Evolutionary conservation across 2,329 filamentous ascomycete species (phyloP), one percentile per base, ranked within the genome.

Genomic region (Raffaelea albimanens): DNA sequence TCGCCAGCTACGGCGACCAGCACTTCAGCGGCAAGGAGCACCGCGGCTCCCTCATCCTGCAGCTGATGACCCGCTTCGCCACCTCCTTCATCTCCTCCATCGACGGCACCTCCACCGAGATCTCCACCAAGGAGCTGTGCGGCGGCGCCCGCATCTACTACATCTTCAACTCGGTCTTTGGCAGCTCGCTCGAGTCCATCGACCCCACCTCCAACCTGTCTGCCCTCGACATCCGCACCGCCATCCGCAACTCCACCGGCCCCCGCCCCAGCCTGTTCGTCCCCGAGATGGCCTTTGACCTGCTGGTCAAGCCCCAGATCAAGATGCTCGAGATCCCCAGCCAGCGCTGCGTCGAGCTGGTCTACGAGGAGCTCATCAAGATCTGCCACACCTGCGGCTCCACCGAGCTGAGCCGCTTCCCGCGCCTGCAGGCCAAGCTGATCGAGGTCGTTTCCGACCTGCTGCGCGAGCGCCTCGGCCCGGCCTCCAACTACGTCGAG

Each of bases 311-410:
- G 67, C 93, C 93, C 23, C 93, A 98, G 65, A 98, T 98, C 67
- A 97, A 97, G 70, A 76, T 98, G 46, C 73, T 98, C 23, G 93
- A 98, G 63, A 82, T 93, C 22, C 93, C 93, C 10, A 94, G 88
- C 62, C 93, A 98, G 63, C 83, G 93, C 58, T 98, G 93, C 60
- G 93, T 98, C 44, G 93, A 98, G 67, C 78, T 98, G 46, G 93
- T 98, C 3, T 98, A 98, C 64, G 93, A 98, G 64, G 93, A 98
- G 66, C 76, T 98, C 40, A 98, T 98, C 71, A 98, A 98, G 69
- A 97, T 98, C 56, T 96, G 93, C 68, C 93, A 98, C 64, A 98
- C 93, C 1, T 98, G 93, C 67, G 93, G 93, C 52, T 96, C 89
- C 2, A 94, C 86, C 16, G 93, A 98, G 65, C 79, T 98, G 19